Percentiles rank a stretch among this genome's conserved stretches.
phyloP scores from a whole-genome alignment of 768 basidiomycete species.

The Phaffia tasmanica region DNA sequence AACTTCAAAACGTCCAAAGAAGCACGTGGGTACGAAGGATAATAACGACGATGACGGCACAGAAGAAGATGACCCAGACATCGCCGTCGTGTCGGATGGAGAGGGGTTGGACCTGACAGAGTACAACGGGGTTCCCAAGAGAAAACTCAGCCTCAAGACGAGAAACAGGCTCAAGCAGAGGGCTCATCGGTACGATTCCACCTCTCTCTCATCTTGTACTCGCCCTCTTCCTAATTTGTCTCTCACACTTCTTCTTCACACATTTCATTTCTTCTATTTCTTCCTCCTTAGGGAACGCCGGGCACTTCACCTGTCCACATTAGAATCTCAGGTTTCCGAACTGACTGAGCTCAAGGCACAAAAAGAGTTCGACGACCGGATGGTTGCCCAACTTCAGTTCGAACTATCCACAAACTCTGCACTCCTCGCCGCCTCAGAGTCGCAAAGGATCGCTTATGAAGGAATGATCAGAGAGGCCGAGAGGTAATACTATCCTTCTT shows the following conservation, averaged over 20 bases:
- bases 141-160: constrained; percentile 15
- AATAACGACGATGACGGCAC: neutral
- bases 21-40: neutral
- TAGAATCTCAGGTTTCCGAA: constrained; percentile 10
- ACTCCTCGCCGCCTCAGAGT: too few relatives aligned
- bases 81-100: neutral
- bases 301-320: constrained; percentile 7
- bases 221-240: neutral
- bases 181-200: constrained; percentile 6
- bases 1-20: neutral
- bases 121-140: neutral
- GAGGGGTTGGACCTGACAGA: too few relatives aligned
- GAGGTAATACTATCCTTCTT: too few relatives aligned
- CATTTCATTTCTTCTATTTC: neutral
- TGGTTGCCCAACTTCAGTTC: too few relatives aligned
- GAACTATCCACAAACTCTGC: too few relatives aligned
- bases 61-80: neutral
- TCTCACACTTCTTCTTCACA: neutral
- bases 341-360: constrained; percentile 2
- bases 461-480: too few relatives aligned
- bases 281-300: constrained; percentile 1
- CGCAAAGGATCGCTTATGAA: too few relatives aligned
- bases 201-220: neutral
- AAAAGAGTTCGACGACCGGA: too few relatives aligned
- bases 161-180: constrained; percentile 13